Base-by-base conservation (phyloP, 1,284 basidiomycete genomes). In the Cryptococcus deneoformans region DNA sequence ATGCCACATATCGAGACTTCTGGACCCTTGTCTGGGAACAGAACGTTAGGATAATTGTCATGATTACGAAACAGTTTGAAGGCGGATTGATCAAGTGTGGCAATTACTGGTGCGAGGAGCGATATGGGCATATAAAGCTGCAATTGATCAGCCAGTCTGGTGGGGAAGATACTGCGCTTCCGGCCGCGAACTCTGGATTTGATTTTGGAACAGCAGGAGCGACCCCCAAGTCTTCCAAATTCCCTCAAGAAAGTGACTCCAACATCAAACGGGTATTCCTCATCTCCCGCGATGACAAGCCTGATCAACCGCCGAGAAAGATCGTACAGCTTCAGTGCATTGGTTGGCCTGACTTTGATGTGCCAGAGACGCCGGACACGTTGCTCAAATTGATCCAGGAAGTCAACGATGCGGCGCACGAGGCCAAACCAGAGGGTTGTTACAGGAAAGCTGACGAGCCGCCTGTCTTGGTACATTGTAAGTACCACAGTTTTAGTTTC, bases 301-400 rank as follows among this genome's bases (percentile, higher is more conserved):
- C 88, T 0, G 76, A 81, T 12, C 79, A 82, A 11, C 80, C 82
- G 0, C 80, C 85, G 1, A 81, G 90, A 14, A 81, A 79, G 58
- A 67, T 80, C 40, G 65, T 71, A 0, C 92, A 96, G 69, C 79
- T 95, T 48, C 92, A 97, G 73, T 95, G 91, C 69, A 82, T 92
- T 50, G 86, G 87, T 37, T 97, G 92, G 92, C 90, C 92, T 2
- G 92, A 97, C 70, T 88, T 95, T 79, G 92, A 93, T 71, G 90
- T 96, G 2, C 92, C 93, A 1, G 86, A 88, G 8, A 85, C 89
- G 57, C 86, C 92, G 0, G 79, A 83, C 5, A 86, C 87, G 3
- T 79, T 96, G 34, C 77, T 95, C 45, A 79, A 82, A 5, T 81
- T 96, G 38, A 84, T 95, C 62, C 73, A 76, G 37, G 80, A 84